These are phyloP conservation scores for Lachancea kluyveri DNA, from an alignment of 805 yeast genomes.

Conservation along the genomic window DNA sequence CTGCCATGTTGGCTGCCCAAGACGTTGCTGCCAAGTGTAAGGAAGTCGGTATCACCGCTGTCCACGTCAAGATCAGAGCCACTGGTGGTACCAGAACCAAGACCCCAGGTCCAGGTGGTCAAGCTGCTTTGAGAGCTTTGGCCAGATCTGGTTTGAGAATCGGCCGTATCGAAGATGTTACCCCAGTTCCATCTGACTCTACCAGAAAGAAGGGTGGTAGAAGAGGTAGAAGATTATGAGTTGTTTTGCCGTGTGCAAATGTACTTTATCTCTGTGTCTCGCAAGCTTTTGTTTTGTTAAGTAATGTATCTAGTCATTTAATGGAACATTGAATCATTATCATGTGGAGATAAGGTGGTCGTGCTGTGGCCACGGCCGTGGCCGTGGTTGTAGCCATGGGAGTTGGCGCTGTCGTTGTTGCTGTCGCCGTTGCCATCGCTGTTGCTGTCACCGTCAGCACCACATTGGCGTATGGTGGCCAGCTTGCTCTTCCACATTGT, in stretches of 20 bases:
- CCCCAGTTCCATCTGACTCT: slow-evolving; percentile 99
- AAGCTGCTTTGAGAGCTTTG: slow-evolving; percentile 97
- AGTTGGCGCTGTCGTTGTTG: too few species aligned
- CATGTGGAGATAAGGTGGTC: too few species aligned
- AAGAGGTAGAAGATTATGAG: slow-evolving; percentile 99
- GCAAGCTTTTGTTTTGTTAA: slow-evolving; percentile 1
- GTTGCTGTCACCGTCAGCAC: too few species aligned
- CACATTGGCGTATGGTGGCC: too few species aligned
- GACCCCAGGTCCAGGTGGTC: slow-evolving; percentile 99
- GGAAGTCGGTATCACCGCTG: slow-evolving; percentile 99
- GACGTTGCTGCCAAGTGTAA: slow-evolving; percentile 98
- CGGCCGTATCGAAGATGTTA: slow-evolving; percentile 99
- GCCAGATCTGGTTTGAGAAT: slow-evolving; percentile 99
- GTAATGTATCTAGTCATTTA: slow-evolving; percentile 1
- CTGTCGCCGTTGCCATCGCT: background rate
- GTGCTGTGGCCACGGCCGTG: too few species aligned
- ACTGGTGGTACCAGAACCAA: slow-evolving; percentile 99
- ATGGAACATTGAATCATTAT: slow-evolving; percentile 1
- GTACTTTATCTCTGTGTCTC: background rate
- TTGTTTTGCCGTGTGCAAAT: slow-evolving; percentile 7
- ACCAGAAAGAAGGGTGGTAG: slow-evolving; percentile 99
- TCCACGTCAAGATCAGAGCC: slow-evolving; percentile 99
- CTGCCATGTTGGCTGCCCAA: slow-evolving; percentile 99
- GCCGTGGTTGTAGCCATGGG: too few species aligned
- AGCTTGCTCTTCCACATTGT: too few species aligned